Percentiles rank a stretch among this genome's conserved stretches.
phyloP scores from a whole-genome alignment of 257 asterid species.

The Marsdenia floribunda region DNA sequence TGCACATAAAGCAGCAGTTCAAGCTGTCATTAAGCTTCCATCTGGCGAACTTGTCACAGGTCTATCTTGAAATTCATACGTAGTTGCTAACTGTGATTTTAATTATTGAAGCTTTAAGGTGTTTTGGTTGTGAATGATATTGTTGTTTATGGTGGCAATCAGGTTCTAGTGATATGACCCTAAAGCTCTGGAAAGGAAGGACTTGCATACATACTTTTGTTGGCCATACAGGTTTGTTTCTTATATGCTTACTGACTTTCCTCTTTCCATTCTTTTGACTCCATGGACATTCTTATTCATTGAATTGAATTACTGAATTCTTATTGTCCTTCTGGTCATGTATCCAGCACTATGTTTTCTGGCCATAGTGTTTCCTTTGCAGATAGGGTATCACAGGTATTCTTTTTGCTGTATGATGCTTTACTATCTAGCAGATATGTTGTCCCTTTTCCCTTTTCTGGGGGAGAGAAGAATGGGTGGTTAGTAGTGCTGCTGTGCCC shows the following conservation, averaged over 20 bases:
- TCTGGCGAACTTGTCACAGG: constrained; percentile 95
- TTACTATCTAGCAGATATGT: neutral
- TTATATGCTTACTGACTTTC: constrained; percentile 2
- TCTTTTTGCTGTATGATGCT: neutral
- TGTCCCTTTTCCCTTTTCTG: neutral
- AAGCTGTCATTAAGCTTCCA: constrained; percentile 74
- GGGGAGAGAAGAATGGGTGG: neutral
- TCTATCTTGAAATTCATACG: constrained; percentile 12
- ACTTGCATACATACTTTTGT: constrained; percentile 60
- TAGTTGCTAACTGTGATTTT: neutral
- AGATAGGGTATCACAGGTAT: neutral
- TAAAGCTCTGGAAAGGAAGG: constrained; percentile 94
- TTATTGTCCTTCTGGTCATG: neutral
- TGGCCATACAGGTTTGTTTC: constrained; percentile 80
- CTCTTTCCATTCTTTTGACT: neutral
- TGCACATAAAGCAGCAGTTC: constrained; percentile 81
- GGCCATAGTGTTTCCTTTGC: neutral
- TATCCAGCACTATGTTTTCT: neutral
- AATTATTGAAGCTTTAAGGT: neutral
- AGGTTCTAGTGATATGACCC: constrained; percentile 92
- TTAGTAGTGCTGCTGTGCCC: neutral
- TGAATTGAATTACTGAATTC: neutral
- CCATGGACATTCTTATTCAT: neutral
- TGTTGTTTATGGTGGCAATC: constrained; percentile 25
- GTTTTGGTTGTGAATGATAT: neutral